phyloP scores from a whole-genome alignment of 2,329 filamentous ascomycete species.

The Fusarium circinatum region DNA sequence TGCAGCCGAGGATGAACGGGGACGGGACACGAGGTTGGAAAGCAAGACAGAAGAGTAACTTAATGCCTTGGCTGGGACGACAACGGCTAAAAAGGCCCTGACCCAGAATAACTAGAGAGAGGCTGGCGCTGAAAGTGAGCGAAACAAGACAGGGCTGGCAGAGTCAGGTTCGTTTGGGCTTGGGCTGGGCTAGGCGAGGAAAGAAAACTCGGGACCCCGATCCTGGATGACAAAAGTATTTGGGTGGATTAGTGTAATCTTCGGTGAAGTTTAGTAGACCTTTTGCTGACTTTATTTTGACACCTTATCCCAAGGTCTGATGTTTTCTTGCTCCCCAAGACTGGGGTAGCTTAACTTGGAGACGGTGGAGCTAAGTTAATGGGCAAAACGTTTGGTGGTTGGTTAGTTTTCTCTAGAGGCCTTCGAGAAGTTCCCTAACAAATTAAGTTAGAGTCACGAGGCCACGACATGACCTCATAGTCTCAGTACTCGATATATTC shows the following conservation, averaged over 20 bases:
- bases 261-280: accelerated
- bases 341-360: constrained; percentile 10
- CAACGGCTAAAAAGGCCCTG: constrained; percentile 23
- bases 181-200: background rate
- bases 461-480: constrained; percentile 38
- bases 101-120: background rate
- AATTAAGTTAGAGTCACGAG: constrained; percentile 32
- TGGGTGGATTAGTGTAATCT: accelerated
- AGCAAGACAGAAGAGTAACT: background rate
- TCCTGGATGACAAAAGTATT: accelerated
- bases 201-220: background rate
- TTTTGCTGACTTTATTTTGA: accelerated
- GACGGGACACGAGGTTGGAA: constrained; percentile 9
- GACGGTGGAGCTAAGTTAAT: constrained; percentile 15
- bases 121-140: constrained; percentile 21
- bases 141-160: constrained; percentile 21
- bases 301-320: background rate
- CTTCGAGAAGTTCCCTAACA: constrained; percentile 22
- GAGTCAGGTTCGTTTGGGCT: constrained; percentile 6
- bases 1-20: background rate
- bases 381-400: constrained; percentile 15
- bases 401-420: constrained; percentile 7
- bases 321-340: background rate
- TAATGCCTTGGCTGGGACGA: constrained; percentile 18
- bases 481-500: constrained; percentile 3